Evolutionary conservation across 495 filamentous ascomycete species (phyloP).

Genomic region (Polyplosphaeria fusca): DNA sequence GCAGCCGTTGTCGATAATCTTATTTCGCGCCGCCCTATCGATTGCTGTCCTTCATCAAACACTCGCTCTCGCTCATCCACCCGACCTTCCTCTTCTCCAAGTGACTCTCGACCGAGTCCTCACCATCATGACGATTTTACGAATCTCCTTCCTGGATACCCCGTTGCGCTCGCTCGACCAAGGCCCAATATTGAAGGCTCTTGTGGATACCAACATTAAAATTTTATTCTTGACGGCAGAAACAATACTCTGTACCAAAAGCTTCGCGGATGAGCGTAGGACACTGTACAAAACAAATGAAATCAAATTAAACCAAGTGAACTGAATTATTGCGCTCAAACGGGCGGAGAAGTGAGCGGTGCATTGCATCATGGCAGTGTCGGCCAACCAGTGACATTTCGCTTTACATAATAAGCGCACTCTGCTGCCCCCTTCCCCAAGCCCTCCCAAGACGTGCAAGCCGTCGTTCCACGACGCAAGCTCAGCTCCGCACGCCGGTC

Average conservation of each 20-base stretch:
- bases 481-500: too few relatives aligned
- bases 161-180: constrained; percentile 11
- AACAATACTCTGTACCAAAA: too few relatives aligned
- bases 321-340: too few relatives aligned
- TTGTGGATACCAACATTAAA: neutral
- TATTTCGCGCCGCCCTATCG: neutral
- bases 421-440: neutral
- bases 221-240: too few relatives aligned
- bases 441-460: too few relatives aligned
- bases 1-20: neutral
- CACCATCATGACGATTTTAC: constrained; percentile 6
- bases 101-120: neutral
- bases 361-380: too few relatives aligned
- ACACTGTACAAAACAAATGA: neutral
- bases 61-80: constrained; percentile 1
- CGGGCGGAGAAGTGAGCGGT: too few relatives aligned
- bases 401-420: neutral
- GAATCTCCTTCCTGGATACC: constrained; percentile 23
- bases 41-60: neutral
- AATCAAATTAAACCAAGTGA: too few relatives aligned
- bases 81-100: neutral
- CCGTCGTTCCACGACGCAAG: too few relatives aligned
- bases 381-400: neutral
- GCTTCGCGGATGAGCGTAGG: neutral
- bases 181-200: neutral